Percentiles rank a stretch among this genome's conserved stretches.
Conservation (phyloP, 768 basidiomycete genomes). For the Cystofilobasidium bisporidii region DNA sequence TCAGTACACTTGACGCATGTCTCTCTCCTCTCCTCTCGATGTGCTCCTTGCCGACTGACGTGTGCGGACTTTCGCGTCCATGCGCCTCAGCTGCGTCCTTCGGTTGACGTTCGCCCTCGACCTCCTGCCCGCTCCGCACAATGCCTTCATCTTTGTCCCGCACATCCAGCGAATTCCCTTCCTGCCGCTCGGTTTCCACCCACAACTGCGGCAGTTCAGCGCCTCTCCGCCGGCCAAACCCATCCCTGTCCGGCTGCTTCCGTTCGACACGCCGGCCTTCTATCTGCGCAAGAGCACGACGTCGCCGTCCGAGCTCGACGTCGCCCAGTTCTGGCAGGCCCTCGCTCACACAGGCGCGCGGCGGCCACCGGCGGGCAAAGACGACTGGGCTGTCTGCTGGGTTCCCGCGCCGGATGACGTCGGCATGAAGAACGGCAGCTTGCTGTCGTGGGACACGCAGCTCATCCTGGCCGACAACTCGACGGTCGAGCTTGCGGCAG, state of each 20-base stretch:
- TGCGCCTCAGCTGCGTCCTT: neutral
- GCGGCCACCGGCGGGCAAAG: neutral
- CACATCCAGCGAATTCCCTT: conserved; percentile 17
- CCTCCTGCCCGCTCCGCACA: conserved; percentile 11
- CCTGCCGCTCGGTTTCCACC: conserved; percentile 6
- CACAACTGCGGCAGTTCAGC: neutral
- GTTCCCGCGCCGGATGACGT: conserved; percentile 41
- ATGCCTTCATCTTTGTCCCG: conserved; percentile 15
- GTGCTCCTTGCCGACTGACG: too few relatives aligned
- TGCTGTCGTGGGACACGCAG: conserved; percentile 62
- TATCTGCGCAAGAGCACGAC: conserved; percentile 55
- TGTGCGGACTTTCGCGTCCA: neutral
- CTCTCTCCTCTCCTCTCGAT: neutral
- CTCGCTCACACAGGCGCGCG: conserved; percentile 52
- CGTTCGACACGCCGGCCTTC: conserved; percentile 62
- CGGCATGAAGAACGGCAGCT: conserved; percentile 42
- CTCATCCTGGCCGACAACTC: conserved; percentile 68
- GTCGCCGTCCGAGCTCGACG: conserved; percentile 48
- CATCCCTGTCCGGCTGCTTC: conserved; percentile 60
- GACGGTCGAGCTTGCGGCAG: conserved; percentile 64
- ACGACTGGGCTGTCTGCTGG: conserved; percentile 29
- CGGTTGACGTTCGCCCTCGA: conserved; percentile 16
- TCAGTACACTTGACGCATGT: neutral
- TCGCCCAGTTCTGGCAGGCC: conserved; percentile 56
- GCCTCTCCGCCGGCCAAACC: conserved; percentile 1